A percentile compares a stretch with the other conserved stretches of the same genome.
Evolutionary conservation across 164 flowering plant species (phyloP).

Genomic region (Piper betle): DNA sequence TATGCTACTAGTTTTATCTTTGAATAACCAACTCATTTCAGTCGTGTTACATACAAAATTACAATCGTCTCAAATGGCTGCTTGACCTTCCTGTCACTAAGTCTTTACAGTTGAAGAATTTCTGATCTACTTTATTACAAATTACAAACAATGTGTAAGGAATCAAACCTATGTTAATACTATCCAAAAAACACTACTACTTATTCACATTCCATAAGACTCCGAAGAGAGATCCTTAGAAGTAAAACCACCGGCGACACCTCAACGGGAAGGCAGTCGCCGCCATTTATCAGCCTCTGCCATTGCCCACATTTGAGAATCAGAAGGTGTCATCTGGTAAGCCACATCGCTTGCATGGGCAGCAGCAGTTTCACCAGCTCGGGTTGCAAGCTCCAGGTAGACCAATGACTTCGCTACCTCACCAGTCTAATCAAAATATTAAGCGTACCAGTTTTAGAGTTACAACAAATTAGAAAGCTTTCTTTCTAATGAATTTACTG

Average conservation of each 20-base stretch:
- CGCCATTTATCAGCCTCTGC: conserved; percentile 59
- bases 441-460: too few relatives aligned
- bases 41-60: too few relatives aligned
- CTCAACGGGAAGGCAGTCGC: conserved; percentile 35
- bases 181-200: not conserved
- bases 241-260: too few relatives aligned
- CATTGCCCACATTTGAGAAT: conserved; percentile 47
- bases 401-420: conserved; percentile 66
- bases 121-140: too few relatives aligned
- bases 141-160: too few relatives aligned
- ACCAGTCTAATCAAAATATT: conserved; percentile 41
- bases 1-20: too few relatives aligned
- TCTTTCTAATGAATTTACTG: not conserved
- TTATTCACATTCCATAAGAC: not conserved
- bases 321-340: conserved; percentile 40
- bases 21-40: too few relatives aligned
- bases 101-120: too few relatives aligned
- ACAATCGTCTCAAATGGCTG: too few relatives aligned
- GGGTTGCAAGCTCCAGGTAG: conserved; percentile 78
- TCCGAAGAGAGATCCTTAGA: too few relatives aligned
- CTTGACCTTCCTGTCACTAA: too few relatives aligned
- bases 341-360: conserved; percentile 50
- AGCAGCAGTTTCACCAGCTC: conserved; percentile 78
- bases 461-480: not conserved
- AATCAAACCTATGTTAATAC: too few relatives aligned